Conservation (phyloP, 805 yeast species). For the Cyberlindnera japonica region DNA sequence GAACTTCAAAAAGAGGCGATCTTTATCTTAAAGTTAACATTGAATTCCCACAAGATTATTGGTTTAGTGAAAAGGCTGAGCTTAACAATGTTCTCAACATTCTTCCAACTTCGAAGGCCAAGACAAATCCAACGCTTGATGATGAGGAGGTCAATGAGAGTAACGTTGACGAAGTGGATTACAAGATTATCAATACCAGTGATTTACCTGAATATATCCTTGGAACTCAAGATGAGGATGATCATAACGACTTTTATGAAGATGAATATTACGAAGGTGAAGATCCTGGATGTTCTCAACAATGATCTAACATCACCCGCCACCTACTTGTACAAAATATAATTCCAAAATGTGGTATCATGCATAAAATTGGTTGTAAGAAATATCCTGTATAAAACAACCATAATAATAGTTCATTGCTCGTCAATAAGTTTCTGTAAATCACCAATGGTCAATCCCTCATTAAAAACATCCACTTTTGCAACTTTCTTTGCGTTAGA, state of each 20-base stretch:
- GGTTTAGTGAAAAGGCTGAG: slow-evolving; percentile 78
- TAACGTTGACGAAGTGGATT: slow-evolving; percentile 21
- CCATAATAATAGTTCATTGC: slow-evolving; percentile 3
- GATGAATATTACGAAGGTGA: slow-evolving; percentile 9
- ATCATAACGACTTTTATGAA: no score
- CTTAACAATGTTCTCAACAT: slow-evolving; percentile 48
- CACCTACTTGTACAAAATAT: no score
- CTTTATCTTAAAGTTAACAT: slow-evolving; percentile 66
- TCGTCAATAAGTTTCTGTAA: slow-evolving; percentile 23
- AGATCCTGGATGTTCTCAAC: slow-evolving; percentile 40
- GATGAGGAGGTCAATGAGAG: slow-evolving; percentile 12
- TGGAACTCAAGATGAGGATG: slow-evolving; percentile 19
- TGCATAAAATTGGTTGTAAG: no score
- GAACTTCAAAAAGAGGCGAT: slow-evolving; percentile 49
- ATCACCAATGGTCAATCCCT: slow-evolving; percentile 24
- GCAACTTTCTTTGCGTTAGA: slow-evolving; percentile 18
- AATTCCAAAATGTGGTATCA: no score
- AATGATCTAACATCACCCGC: no score
- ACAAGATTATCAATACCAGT: slow-evolving; percentile 8
- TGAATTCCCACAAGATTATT: slow-evolving; percentile 79
- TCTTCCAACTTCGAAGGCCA: slow-evolving; percentile 40
- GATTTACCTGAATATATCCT: slow-evolving; percentile 9
- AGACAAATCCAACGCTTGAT: slow-evolving; percentile 30
- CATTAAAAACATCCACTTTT: slow-evolving; percentile 14
- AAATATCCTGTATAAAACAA: not conserved